Base-by-base conservation (phyloP, 2,329 filamentous ascomycete species). In the Capronia americana region DNA sequence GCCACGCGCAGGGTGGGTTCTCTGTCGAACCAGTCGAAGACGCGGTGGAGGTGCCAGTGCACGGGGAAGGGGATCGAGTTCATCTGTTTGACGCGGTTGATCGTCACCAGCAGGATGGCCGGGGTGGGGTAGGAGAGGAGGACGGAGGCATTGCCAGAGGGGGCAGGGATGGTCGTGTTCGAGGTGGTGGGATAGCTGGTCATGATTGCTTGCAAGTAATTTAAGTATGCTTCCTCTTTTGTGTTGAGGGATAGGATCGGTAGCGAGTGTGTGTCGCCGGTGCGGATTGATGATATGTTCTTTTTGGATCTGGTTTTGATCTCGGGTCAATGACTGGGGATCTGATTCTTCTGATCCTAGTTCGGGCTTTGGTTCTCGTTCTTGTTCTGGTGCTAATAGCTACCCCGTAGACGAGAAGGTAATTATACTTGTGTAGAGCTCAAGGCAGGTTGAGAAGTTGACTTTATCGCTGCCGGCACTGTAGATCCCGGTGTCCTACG, bases 81-180 rank as follows among this genome's bases (percentile, higher is more conserved):
- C 63, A 82, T 77, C 14, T 77, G 74, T 53, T 76, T 73, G 10
- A 78, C 77, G 11, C 81, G 77, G 68, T 79, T 79, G 66, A 83
- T 77, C 54, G 82, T 80, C 65, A 85, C 78, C 63, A 85, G 77
- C 66, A 84, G 75, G 75, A 84, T 74, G 70, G 79, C 75, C 48
- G 79, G 74, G 66, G 77, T 70, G 70, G 83, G 83, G 76, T 81
- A 80, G 58, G 75, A 72, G 64, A 82, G 66, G 24, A 63, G 34
- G 17, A 70, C 53, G 3, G 66, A 68, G 23, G 59, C 51, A 63
- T 71, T 57, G 23, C 54, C 30, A 8, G 69, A 51, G 8, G 69
- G 66, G 3, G 64, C 38, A 3, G 69, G 64, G 23, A 67, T 23
- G 3, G 56, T 63, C 11, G 65, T 67, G 2, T 55, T 44, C 23